Base-by-base conservation (phyloP, 345 rosid genomes). In the Dipteronia sinensis region DNA sequence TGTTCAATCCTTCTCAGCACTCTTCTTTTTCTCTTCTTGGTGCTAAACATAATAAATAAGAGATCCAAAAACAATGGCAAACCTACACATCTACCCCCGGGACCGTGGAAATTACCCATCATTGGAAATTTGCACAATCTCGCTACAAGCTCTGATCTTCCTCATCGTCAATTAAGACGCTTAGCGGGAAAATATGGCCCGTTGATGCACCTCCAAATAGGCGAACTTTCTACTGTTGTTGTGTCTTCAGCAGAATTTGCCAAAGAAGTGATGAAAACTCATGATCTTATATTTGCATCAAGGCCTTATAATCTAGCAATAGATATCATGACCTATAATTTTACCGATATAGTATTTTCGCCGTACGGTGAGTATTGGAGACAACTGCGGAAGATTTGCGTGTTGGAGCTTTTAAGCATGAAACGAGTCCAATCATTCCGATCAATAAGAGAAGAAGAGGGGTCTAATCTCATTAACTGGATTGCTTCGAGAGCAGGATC, bases 71-170 rank as follows among this genome's bases (percentile, higher is more conserved):
- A 20, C 64, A 53, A 8, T 10, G 23, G 38, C 25, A 62, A 25
- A 25, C 19, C 23, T n/a, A 8, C 20, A 27, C 64, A 73, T 6
- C 73, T 76, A 10, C 85, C 84, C 6, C 86, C 87, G 3, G 87
- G 86, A 6, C 89, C 87, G 34, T 46, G 72, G 80, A 80, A 75
- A 58, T 65, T 84, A 6, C 87, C 87, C 29, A 0, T 87, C 6
- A 51, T 84, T 2, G 89, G 89, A 6, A 87, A 82, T 61, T 3
- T 83, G 40, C 87, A 79, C 62, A 80, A 78, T 27, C 65, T 84
- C 0, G 11, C n/a, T 56, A 73, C 38, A 34, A 34, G 38, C 38
- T 34, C 78, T 9, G 13, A 71, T 23, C 67, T 75, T 0, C 85
- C 85, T 1, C 85, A 82, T 62, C 79, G 10, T 1, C 9, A 31